Conservation (phyloP, 208 protist genomes). For the Angomonas ambiguus region DNA sequence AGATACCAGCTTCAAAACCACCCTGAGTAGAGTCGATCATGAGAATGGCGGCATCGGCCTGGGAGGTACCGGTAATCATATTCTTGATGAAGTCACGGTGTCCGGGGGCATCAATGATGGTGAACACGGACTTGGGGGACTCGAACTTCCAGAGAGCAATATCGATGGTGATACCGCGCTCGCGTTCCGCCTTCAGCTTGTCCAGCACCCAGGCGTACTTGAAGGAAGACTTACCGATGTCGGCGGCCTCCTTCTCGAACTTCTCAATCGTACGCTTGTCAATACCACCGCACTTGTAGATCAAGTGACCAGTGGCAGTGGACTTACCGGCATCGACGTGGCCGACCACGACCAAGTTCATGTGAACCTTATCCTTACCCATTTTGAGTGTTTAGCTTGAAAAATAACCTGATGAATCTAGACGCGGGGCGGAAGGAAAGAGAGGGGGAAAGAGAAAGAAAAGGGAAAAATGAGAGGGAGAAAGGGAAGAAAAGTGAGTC, state of each 20-base stretch:
- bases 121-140: constrained; percentile 87
- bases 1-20: constrained; percentile 94
- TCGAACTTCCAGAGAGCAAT: constrained; percentile 91
- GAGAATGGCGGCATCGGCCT: constrained; percentile 88
- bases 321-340: constrained; percentile 71
- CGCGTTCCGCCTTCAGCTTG: constrained; percentile 90
- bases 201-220: constrained; percentile 93
- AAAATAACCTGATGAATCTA: neutral
- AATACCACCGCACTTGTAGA: constrained; percentile 90
- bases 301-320: constrained; percentile 87
- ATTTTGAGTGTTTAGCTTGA: constrained; percentile 15
- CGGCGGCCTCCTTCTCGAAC: constrained; percentile 89
- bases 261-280: constrained; percentile 88
- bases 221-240: constrained; percentile 91
- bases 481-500: neutral
- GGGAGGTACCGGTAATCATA: constrained; percentile 91
- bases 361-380: constrained; percentile 65
- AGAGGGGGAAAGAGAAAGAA: neutral
- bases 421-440: neutral
- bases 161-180: constrained; percentile 93
- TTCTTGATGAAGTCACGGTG: constrained; percentile 94
- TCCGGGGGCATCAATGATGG: constrained; percentile 94
- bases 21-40: constrained; percentile 79
- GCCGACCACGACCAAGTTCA: constrained; percentile 36
- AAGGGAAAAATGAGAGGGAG: neutral